Evolutionary conservation across 83 land plant species (phyloP).

Genomic region (Diphasiastrum complanatum): DNA sequence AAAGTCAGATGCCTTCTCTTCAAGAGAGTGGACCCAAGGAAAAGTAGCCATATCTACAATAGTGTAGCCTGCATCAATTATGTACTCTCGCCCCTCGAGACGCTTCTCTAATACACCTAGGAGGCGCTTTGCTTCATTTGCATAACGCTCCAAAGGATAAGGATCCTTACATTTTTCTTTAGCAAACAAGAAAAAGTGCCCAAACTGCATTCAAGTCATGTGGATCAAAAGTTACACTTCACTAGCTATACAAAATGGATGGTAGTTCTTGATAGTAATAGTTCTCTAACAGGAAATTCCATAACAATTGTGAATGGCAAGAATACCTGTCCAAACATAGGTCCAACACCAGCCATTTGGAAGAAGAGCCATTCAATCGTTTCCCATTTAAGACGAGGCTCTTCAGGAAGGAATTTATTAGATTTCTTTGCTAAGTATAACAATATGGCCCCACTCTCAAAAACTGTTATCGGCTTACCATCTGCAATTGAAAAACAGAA

Average conservation of each 20-base stretch:
- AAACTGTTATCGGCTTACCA: conserved; percentile 20
- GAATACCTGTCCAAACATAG: conserved; percentile 29
- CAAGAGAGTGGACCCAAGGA: conserved; percentile 21
- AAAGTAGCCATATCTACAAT: conserved; percentile 31
- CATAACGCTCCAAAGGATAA: conserved; percentile 29
- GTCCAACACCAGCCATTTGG: conserved; percentile 27
- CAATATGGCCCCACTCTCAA: conserved; percentile 27
- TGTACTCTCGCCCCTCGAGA: conserved; percentile 21
- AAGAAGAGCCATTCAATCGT: conserved; percentile 29
- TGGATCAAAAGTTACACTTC: not conserved
- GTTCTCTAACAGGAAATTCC: too few relatives aligned
- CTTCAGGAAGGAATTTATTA: conserved; percentile 17
- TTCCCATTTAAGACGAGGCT: conserved; percentile 30
- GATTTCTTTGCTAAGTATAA: conserved; percentile 27
- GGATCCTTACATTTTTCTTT: conserved; percentile 26
- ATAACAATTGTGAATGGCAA: not conserved
- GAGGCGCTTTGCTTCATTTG: conserved; percentile 20
- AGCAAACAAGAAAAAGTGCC: conserved; percentile 27
- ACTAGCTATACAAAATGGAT: not conserved
- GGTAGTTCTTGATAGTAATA: too few relatives aligned
- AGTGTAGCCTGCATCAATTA: conserved; percentile 26
- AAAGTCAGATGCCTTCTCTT: not conserved
- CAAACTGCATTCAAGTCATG: conserved; percentile 16
- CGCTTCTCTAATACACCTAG: conserved; percentile 28
- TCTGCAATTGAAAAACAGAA: too few relatives aligned